Evolutionary conservation across 208 protist species (phyloP).

Genomic region (Leishmania major): DNA sequence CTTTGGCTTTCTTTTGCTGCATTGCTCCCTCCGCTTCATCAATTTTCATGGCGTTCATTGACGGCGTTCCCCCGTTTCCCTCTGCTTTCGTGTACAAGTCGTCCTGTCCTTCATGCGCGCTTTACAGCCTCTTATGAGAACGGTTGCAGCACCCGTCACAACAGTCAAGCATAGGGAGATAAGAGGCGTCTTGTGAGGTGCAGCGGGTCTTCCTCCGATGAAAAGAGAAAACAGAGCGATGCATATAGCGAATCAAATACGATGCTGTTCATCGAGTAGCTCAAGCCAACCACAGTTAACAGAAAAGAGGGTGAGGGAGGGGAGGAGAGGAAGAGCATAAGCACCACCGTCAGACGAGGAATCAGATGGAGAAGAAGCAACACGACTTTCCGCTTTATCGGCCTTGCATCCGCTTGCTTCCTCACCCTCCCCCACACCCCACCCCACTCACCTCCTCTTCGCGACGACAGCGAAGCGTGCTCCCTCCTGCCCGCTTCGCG

Average conservation of each 20-base stretch:
- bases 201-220: background rate
- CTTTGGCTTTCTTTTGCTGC: background rate
- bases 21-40: background rate
- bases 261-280: background rate
- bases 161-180: background rate
- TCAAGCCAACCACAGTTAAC: background rate
- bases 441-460: background rate
- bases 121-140: constrained; percentile 7
- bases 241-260: background rate
- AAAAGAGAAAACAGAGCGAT: background rate
- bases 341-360: background rate
- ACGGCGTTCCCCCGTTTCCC: background rate
- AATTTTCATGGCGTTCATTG: background rate
- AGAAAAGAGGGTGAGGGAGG: background rate
- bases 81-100: background rate
- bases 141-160: background rate
- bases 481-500: background rate
- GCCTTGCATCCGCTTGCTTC: background rate
- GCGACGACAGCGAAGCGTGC: no score
- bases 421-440: background rate
- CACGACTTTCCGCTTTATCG: no score
- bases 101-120: background rate
- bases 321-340: background rate
- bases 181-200: background rate
- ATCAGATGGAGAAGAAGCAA: background rate